These are phyloP conservation scores for Lomentospora prolificans DNA, from an alignment of 2,329 filamentous ascomycete species.

Conservation along the genomic window DNA sequence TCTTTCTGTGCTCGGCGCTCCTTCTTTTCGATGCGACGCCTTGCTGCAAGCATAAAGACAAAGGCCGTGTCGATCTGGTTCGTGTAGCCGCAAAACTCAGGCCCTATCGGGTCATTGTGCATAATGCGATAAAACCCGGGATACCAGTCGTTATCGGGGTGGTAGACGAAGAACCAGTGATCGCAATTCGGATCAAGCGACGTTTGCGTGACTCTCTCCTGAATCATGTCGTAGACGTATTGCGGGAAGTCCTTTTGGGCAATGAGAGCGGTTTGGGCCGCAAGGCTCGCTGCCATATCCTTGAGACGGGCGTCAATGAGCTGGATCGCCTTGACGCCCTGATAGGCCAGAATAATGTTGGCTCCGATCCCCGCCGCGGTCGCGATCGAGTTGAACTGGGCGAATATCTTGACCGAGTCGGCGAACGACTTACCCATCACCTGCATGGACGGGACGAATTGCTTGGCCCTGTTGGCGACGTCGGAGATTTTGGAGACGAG, in stretches of 20 bases:
- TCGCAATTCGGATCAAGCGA: slow-evolving; percentile 19
- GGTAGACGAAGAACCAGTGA: slow-evolving; percentile 30
- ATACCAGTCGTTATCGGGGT: slow-evolving; percentile 32
- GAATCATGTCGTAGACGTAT: slow-evolving; percentile 26
- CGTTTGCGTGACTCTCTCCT: slow-evolving; percentile 24
- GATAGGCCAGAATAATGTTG: slow-evolving; percentile 25
- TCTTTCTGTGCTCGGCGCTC: slow-evolving; percentile 15
- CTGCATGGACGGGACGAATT: slow-evolving; percentile 23
- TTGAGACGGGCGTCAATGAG: slow-evolving; percentile 25
- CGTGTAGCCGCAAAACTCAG: slow-evolving; percentile 28
- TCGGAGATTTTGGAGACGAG: slow-evolving; percentile 27
- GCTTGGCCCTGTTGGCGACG: slow-evolving; percentile 8
- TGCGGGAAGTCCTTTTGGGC: slow-evolving; percentile 27
- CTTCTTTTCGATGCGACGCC: slow-evolving; percentile 17
- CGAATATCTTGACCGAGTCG: slow-evolving; percentile 21
- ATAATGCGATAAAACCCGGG: slow-evolving; percentile 28
- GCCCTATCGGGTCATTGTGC: slow-evolving; percentile 21
- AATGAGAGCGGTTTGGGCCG: slow-evolving; percentile 25
- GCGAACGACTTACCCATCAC: slow-evolving; percentile 24
- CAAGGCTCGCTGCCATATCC: slow-evolving; percentile 21
- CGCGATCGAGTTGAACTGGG: slow-evolving; percentile 21
- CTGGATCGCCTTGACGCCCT: slow-evolving; percentile 24
- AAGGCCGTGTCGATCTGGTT: slow-evolving; percentile 30
- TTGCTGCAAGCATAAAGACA: slow-evolving; percentile 27
- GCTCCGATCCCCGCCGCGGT: slow-evolving; percentile 21